Percentiles rank a stretch among this genome's conserved stretches.
phyloP scores from a whole-genome alignment of 305 asterid genomes.

The Solanum aculeatissimum region DNA sequence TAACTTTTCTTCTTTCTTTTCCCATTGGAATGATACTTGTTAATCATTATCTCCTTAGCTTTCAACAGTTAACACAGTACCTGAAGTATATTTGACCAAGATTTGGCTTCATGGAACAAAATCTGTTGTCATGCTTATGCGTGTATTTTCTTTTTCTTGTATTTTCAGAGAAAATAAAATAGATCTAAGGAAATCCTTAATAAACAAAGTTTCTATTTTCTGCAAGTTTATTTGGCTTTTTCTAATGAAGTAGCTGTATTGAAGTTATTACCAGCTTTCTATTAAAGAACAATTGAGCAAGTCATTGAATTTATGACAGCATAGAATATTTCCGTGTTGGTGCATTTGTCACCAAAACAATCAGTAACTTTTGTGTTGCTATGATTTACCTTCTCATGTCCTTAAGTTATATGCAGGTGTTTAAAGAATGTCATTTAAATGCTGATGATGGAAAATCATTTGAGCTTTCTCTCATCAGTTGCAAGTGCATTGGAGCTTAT shows the following conservation, averaged over 20 bases:
- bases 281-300: background rate
- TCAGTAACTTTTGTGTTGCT: background rate
- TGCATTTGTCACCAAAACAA: background rate
- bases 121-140: background rate
- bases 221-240: background rate
- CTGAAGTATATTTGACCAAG: background rate
- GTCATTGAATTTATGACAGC: background rate
- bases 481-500: conserved; percentile 93
- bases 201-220: background rate
- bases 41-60: background rate
- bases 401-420: conserved; percentile 27
- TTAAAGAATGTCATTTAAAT: conserved; percentile 50
- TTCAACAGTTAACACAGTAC: background rate
- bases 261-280: background rate
- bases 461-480: conserved; percentile 72
- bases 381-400: background rate
- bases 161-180: background rate
- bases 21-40: background rate
- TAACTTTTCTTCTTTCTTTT: background rate
- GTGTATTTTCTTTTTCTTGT: background rate
- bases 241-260: background rate
- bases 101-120: background rate
- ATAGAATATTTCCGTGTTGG: background rate
- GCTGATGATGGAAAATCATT: conserved; percentile 49
- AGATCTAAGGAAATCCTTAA: background rate